phyloP scores from a whole-genome alignment of 257 asterid genomes.

The Solanum neorickii region DNA sequence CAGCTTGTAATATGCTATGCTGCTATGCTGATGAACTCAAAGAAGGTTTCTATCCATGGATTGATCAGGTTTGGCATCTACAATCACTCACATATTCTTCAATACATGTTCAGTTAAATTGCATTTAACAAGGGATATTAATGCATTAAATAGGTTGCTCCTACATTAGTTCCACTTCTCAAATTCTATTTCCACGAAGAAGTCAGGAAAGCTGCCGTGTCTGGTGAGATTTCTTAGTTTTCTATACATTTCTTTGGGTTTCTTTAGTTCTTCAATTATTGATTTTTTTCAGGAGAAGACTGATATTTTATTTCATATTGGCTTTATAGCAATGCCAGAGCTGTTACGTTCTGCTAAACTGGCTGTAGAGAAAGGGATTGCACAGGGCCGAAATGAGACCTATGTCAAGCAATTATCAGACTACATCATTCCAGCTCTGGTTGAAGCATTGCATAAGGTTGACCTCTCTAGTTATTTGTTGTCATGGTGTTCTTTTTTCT shows the following conservation, averaged over 20 bases:
- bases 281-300: background rate
- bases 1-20: slow-evolving; percentile 98
- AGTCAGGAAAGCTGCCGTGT: slow-evolving; percentile 97
- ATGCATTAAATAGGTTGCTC: slow-evolving; percentile 66
- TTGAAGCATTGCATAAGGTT: slow-evolving; percentile 90
- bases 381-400: slow-evolving; percentile 80
- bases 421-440: slow-evolving; percentile 64
- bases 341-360: slow-evolving; percentile 80
- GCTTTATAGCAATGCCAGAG: slow-evolving; percentile 87
- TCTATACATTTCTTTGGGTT: background rate
- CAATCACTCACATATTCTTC: background rate
- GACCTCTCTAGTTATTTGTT: background rate
- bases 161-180: slow-evolving; percentile 82
- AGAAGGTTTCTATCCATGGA: slow-evolving; percentile 99
- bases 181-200: slow-evolving; percentile 97
- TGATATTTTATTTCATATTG: slow-evolving; percentile 1
- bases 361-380: slow-evolving; percentile 91
- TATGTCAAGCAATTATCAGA: slow-evolving; percentile 74
- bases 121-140: background rate
- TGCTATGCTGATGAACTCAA: slow-evolving; percentile 98
- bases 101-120: background rate
- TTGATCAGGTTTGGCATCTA: slow-evolving; percentile 74
- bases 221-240: slow-evolving; percentile 35
- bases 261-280: background rate
- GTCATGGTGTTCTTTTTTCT: background rate